Evolutionary conservation across 75 land plant genomes (phyloP).

Genomic region (Picea glauca): DNA sequence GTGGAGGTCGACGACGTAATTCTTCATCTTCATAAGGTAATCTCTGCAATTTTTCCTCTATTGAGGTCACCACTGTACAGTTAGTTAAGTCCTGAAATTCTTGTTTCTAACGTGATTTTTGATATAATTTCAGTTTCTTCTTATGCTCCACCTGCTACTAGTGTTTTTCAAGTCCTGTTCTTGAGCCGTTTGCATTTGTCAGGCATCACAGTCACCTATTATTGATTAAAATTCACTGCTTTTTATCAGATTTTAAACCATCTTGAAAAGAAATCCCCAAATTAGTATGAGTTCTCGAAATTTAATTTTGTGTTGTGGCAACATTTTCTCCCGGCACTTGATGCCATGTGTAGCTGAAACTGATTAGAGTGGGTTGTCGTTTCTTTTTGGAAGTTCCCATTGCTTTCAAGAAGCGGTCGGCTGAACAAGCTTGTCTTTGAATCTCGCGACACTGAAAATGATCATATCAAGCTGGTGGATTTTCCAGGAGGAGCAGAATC

Average conservation of each 20-base stretch:
- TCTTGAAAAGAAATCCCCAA: too few relatives aligned
- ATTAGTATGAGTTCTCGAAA: too few relatives aligned
- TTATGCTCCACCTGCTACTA: not conserved
- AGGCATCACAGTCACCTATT: too few relatives aligned
- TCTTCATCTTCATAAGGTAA: slow-evolving; percentile 40
- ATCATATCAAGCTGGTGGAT: slow-evolving; percentile 39
- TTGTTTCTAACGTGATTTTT: not conserved
- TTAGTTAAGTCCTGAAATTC: too few relatives aligned
- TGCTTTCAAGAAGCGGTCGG: slow-evolving; percentile 78
- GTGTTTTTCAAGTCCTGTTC: too few relatives aligned
- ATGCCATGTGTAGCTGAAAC: not conserved
- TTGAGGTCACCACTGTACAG: too few relatives aligned
- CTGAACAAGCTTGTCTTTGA: slow-evolving; percentile 74
- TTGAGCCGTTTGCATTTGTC: too few relatives aligned
- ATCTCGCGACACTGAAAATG: slow-evolving; percentile 41
- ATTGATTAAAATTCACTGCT: too few relatives aligned
- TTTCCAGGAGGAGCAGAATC: slow-evolving; percentile 74
- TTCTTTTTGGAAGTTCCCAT: slow-evolving; percentile 57
- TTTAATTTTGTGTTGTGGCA: too few relatives aligned
- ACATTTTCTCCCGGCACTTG: too few relatives aligned
- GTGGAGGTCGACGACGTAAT: slow-evolving; percentile 34
- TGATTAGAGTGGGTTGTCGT: not conserved
- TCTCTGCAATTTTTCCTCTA: not conserved
- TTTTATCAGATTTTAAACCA: too few relatives aligned
- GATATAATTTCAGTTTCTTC: not conserved